phyloP scores from a whole-genome alignment of 1,284 basidiomycete genomes.

The Takashimella tepidaria region DNA sequence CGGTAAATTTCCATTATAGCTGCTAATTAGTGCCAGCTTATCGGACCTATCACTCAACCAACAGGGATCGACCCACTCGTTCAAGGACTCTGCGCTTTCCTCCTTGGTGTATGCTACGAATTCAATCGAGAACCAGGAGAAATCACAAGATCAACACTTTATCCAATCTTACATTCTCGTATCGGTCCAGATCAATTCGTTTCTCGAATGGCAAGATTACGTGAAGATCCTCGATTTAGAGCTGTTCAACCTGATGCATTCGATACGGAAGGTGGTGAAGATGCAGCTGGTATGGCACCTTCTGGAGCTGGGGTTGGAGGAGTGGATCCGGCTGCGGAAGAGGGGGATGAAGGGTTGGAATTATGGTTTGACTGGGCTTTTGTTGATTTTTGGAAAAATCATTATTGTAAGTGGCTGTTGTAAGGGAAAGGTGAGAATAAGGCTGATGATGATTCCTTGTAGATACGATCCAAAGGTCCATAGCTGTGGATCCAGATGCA shows the following conservation, averaged over 20 bases:
- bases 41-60: conserved; percentile 88
- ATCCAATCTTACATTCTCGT: conserved; percentile 77
- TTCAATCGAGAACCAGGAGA: conserved; percentile 89
- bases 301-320: conserved; percentile 25
- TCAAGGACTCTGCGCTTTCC: conserved; percentile 84
- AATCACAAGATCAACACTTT: conserved; percentile 77
- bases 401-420: conserved; percentile 76
- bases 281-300: conserved; percentile 10
- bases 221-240: conserved; percentile 89
- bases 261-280: conserved; percentile 40
- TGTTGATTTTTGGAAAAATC: conserved; percentile 98
- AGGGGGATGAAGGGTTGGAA: conserved; percentile 64
- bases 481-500: conserved; percentile 52
- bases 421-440: too few relatives aligned
- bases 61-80: conserved; percentile 80
- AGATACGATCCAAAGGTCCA: conserved; percentile 54
- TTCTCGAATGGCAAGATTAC: conserved; percentile 75
- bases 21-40: conserved; percentile 55
- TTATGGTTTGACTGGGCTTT: conserved; percentile 98
- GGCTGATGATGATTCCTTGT: conserved; percentile 2
- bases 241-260: conserved; percentile 73
- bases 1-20: not conserved
- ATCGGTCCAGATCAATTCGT: conserved; percentile 80
- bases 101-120: conserved; percentile 90
- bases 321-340: conserved; percentile 37